Conservation (phyloP, 202 grass and related monocot genomes). For the Bolboschoenoplectus hybrid region DNA sequence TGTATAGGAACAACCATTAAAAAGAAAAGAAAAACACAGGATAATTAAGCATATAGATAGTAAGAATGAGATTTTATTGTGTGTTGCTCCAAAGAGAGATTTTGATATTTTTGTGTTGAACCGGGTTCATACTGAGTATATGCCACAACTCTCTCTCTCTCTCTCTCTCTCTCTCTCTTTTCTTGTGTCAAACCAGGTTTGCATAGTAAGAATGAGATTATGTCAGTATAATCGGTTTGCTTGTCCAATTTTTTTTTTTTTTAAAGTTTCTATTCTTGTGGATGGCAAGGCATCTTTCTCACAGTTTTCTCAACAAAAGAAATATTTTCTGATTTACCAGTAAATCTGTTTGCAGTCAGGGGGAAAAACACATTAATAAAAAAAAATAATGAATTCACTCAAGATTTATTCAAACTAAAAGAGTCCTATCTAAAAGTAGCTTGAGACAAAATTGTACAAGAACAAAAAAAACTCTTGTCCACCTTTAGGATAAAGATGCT, state of each 20-base stretch:
- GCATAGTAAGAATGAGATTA: too few relatives aligned
- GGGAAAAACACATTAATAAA: background rate
- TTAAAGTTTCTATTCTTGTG: too few relatives aligned
- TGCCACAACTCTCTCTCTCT: background rate
- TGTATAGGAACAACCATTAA: conserved; percentile 11
- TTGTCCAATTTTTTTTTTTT: too few relatives aligned
- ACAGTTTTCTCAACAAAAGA: background rate
- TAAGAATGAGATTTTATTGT: background rate
- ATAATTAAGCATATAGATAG: conserved; percentile 7
- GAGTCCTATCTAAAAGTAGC: conserved; percentile 12
- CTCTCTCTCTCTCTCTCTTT: background rate
- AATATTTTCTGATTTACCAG: conserved; percentile 8
- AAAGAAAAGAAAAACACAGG: conserved; percentile 14
- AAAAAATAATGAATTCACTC: conserved; percentile 9
- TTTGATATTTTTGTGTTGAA: background rate
- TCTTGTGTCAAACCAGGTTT: too few relatives aligned
- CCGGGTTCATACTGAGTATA: background rate
- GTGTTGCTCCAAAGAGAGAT: background rate
- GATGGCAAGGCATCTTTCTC: background rate
- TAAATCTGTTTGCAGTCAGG: conserved; percentile 3
- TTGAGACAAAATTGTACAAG: conserved; percentile 30
- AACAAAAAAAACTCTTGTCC: conserved; percentile 18
- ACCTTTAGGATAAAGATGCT: conserved; percentile 37
- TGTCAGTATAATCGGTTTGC: too few relatives aligned
- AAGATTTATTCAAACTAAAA: conserved; percentile 13